Percentiles rank a stretch among this genome's conserved stretches.
Conservation (phyloP, 1,139 yeast species). For the Diutina mesorugosa region DNA sequence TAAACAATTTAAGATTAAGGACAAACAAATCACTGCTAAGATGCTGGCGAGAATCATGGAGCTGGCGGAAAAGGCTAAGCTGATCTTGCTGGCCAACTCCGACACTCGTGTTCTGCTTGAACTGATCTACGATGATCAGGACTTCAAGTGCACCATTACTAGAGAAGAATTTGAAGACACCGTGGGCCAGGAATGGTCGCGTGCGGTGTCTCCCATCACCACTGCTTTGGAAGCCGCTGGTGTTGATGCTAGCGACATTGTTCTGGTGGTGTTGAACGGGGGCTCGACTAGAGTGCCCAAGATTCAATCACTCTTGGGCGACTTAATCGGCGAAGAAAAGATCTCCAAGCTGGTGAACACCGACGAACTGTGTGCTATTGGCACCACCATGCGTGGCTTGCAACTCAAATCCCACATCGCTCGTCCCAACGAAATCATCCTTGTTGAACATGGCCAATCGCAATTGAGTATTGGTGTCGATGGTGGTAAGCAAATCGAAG, state of each 20-base stretch:
- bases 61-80: conserved; percentile 80
- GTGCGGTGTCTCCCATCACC: conserved; percentile 42
- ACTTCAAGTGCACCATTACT: conserved; percentile 51
- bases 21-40: conserved; percentile 32
- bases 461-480: conserved; percentile 26
- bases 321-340: conserved; percentile 39
- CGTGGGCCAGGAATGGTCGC: conserved; percentile 27
- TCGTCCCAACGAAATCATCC: conserved; percentile 39
- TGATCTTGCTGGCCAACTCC: conserved; percentile 72
- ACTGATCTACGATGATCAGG: conserved; percentile 54
- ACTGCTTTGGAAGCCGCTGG: conserved; percentile 30
- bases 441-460: conserved; percentile 42
- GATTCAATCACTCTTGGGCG: conserved; percentile 47
- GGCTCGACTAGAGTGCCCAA: conserved; percentile 90
- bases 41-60: conserved; percentile 60
- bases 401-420: conserved; percentile 39
- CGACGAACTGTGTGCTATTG: conserved; percentile 89
- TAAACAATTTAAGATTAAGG: conserved; percentile 12
- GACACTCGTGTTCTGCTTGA: conserved; percentile 70
- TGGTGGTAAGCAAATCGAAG: conserved; percentile 12
- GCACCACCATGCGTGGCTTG: conserved; percentile 77
- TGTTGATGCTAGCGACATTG: conserved; percentile 24
- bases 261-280: conserved; percentile 73
- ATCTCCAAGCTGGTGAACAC: conserved; percentile 88
- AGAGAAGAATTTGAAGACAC: conserved; percentile 69